phyloP scores from a whole-genome alignment of 169 alveolate species.

The Theileria parva region DNA sequence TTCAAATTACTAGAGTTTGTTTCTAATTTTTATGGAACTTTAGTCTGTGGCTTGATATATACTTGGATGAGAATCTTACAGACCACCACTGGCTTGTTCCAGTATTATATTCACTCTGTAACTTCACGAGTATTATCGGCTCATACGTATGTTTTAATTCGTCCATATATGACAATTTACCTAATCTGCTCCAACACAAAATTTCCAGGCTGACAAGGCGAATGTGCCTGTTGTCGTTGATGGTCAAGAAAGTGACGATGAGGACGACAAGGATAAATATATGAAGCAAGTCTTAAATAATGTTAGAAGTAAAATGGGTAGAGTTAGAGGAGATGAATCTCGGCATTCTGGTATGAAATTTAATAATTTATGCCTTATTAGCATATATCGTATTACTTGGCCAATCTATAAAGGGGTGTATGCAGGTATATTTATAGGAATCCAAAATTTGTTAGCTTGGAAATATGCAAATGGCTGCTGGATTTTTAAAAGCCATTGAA shows the following conservation, averaged over 20 bases:
- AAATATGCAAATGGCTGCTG: conserved; percentile 88
- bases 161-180: background rate
- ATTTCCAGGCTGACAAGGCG: conserved; percentile 41
- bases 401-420: conserved; percentile 81
- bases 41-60: conserved; percentile 67
- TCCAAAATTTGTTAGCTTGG: conserved; percentile 63
- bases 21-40: background rate
- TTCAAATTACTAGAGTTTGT: conserved; percentile 54
- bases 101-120: conserved; percentile 50
- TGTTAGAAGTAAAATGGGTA: conserved; percentile 80
- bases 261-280: conserved; percentile 75
- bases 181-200: background rate
- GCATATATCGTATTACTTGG: conserved; percentile 81
- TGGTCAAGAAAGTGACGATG: conserved; percentile 68
- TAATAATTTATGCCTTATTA: background rate
- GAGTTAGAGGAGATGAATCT: conserved; percentile 83
- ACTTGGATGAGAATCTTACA: conserved; percentile 1
- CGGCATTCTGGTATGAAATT: conserved; percentile 67
- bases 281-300: conserved; percentile 78
- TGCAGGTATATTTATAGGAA: conserved; percentile 63
- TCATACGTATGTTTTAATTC: conserved; percentile 17
- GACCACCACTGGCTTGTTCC: conserved; percentile 70
- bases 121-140: conserved; percentile 39
- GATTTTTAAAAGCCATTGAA: conserved; percentile 80
- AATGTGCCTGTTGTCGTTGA: conserved; percentile 53